Evolutionary conservation across 148 eudicot species (phyloP), one percentile per base, ranked within the genome.

Genomic region (Amaranthus hypochondriacus): DNA sequence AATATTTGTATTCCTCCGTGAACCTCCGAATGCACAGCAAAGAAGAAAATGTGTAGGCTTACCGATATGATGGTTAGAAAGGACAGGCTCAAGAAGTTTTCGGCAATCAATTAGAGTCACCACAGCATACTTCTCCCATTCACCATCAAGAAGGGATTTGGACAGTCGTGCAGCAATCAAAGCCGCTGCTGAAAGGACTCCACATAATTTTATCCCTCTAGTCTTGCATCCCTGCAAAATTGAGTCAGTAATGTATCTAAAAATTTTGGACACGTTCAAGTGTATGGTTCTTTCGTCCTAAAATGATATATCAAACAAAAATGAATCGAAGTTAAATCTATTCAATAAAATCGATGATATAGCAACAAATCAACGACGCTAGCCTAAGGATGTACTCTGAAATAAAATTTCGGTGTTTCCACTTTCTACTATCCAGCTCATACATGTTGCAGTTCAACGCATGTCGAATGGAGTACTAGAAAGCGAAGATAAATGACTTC

Each of bases 61-160:
- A 92, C 98, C 98, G 73, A 81, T 65, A 84, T 89, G 79, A n/a
- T 85, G 76, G 71, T 77, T 82, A 59, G 83, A 80, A 70, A 95
- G 96, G 72, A 81, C 75, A 28, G 98, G 98, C 54, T 95, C 86
- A 57, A 95, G 97, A 75, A 83, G 72, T 7, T 89, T 58, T 51
- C 98, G 93, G 71, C 98, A 92, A 75, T 95, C 90, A 13, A 75
- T 66, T 52, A 95, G 89, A 48, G 92, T 88, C 15, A 86, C 88
- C 28, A 90, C 96, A 28, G 90, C 90, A 78, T 89, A 92, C 81
- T 95, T 95, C 78, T 95, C 97, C 90, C 89, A 86, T 56, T 86
- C 87, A 11, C 83, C 86, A 18, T 85, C 79, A 5, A 88, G 86
- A 66, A 86, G 79, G 75, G 68, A 52, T 77, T 95, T 92, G 28